Conservation (phyloP, 768 basidiomycete species). For the Calocera cornea region DNA sequence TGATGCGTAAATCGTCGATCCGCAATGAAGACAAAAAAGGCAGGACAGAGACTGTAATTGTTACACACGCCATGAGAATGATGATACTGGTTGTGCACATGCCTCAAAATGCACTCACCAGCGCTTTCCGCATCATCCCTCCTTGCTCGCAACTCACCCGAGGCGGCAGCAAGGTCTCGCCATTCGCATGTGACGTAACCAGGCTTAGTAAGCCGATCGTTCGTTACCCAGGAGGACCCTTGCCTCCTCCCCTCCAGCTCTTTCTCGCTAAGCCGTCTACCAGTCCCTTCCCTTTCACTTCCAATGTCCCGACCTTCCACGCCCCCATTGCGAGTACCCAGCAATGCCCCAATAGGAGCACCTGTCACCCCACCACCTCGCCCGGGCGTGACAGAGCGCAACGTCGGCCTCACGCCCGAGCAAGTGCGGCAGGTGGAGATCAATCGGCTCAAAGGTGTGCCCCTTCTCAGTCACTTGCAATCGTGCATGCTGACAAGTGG, state of each 20-base stretch:
- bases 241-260: neutral
- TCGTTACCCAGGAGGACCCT: neutral
- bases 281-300: too few species aligned
- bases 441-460: constrained; percentile 59
- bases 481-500: constrained; percentile 6
- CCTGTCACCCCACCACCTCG: neutral
- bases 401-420: constrained; percentile 44
- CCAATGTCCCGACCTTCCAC: neutral
- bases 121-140: too few species aligned
- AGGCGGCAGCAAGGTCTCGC: too few species aligned
- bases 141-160: neutral
- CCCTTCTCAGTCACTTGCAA: neutral
- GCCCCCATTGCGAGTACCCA: neutral
- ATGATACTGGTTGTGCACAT: too few species aligned
- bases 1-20: neutral
- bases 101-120: too few species aligned
- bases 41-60: neutral
- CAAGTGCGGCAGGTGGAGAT: constrained; percentile 60
- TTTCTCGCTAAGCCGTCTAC: neutral
- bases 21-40: neutral
- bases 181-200: neutral
- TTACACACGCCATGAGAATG: neutral
- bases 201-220: neutral
- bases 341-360: neutral
- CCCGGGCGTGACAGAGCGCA: neutral